Conservation (phyloP, 139 green algal species). For the Spirogloea muscicola region DNA sequence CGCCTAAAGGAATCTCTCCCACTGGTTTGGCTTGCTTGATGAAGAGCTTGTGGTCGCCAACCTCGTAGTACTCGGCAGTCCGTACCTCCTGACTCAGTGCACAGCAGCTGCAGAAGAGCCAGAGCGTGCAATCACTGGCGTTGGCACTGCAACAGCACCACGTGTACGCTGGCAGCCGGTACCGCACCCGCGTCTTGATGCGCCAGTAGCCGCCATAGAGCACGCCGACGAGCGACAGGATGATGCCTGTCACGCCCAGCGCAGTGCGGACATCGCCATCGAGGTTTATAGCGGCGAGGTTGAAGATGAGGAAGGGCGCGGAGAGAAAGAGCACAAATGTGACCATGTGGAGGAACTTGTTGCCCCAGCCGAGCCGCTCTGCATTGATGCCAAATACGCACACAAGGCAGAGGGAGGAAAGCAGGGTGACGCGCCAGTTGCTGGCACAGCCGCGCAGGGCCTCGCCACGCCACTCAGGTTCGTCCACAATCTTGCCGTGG, state of each 20-base stretch:
- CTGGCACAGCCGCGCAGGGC: too few relatives aligned
- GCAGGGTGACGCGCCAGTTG: background rate
- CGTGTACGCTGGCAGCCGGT: background rate
- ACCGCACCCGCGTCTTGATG: conserved; percentile 13
- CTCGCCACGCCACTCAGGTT: background rate
- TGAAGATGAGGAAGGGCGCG: conserved; percentile 21
- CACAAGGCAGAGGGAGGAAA: background rate
- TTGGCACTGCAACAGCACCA: background rate
- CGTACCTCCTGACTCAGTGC: conserved; percentile 37
- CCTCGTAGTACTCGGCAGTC: conserved; percentile 20
- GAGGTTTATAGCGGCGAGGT: conserved; percentile 1
- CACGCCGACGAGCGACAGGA: conserved; percentile 12
- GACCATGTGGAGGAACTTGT: conserved; percentile 3
- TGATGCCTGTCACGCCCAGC: background rate
- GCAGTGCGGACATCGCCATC: background rate
- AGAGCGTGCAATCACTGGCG: background rate
- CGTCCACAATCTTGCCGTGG: background rate
- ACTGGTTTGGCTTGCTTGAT: too few relatives aligned
- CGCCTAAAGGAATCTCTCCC: too few relatives aligned
- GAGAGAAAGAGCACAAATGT: conserved; percentile 9
- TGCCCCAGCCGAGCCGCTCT: conserved; percentile 11
- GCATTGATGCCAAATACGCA: conserved; percentile 24
- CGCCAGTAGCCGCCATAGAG: conserved; percentile 37
- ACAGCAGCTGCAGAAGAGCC: conserved; percentile 12
- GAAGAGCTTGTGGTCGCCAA: too few relatives aligned